Percentiles rank a stretch among this genome's conserved stretches.
These are phyloP conservation scores for Mycosphaerella arachidis DNA, from an alignment of 2,329 filamentous ascomycete genomes.

Conservation along the genomic window DNA sequence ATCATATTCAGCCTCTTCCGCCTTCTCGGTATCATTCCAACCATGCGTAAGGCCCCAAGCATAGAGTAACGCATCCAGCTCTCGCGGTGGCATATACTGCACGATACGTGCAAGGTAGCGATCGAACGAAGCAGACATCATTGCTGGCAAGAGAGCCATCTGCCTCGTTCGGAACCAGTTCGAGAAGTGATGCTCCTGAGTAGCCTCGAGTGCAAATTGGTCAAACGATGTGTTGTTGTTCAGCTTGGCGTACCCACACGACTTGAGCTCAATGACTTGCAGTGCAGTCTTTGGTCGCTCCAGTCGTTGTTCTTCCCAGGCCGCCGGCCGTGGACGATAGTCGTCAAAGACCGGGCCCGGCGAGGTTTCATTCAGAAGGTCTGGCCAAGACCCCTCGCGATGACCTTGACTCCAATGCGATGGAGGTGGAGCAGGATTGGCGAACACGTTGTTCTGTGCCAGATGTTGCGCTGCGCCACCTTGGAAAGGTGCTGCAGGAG, in stretches of 20 bases:
- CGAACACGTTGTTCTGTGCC: not conserved
- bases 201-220: conserved; percentile 33
- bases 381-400: conserved; percentile 48
- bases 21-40: conserved; percentile 29
- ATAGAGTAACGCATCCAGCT: conserved; percentile 31
- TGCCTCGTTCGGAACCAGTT: conserved; percentile 32
- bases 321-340: conserved; percentile 34
- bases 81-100: conserved; percentile 33
- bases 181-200: conserved; percentile 13
- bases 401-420: conserved; percentile 34
- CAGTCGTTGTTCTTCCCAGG: conserved; percentile 26
- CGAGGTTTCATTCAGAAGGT: conserved; percentile 48
- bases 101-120: conserved; percentile 37
- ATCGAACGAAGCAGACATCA: conserved; percentile 36
- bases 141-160: conserved; percentile 30
- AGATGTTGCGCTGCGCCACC: not conserved
- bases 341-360: conserved; percentile 44
- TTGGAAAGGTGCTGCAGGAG: not conserved
- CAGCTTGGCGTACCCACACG: conserved; percentile 57
- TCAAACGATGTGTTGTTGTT: conserved; percentile 28
- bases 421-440: conserved; percentile 9
- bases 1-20: conserved; percentile 40
- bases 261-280: conserved; percentile 49
- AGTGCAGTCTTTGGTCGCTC: conserved; percentile 33
- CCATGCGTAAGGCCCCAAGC: conserved; percentile 33